These are phyloP conservation scores for Geranium brycei DNA, from an alignment of 345 rosid genomes.

Conservation along the genomic window DNA sequence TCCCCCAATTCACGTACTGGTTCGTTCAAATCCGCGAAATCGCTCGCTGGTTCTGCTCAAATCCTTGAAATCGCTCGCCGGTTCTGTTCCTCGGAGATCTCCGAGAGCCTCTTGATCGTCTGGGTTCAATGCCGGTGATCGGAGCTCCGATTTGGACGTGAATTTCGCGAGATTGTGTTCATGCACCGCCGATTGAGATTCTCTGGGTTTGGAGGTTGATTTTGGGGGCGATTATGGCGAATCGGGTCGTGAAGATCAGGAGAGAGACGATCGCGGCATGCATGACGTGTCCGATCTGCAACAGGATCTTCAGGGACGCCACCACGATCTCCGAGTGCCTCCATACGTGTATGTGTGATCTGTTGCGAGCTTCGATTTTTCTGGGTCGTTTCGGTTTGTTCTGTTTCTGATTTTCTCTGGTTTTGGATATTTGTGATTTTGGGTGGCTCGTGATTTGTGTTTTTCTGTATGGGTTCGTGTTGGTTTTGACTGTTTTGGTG, in stretches of 20 bases:
- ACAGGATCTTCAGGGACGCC: constrained; percentile 64
- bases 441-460: no score
- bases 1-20: constrained; percentile 1
- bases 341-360: constrained; percentile 46
- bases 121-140: constrained; percentile 27
- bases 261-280: constrained; percentile 53
- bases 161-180: constrained; percentile 15
- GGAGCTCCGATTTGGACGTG: constrained; percentile 30
- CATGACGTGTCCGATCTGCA: constrained; percentile 76
- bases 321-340: constrained; percentile 92
- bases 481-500: no score
- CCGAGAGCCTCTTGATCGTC: constrained; percentile 2
- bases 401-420: neutral
- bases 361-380: neutral
- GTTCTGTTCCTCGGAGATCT: neutral
- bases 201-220: neutral
- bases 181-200: constrained; percentile 23
- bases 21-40: neutral
- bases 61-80: neutral
- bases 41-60: neutral
- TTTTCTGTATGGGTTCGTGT: no score
- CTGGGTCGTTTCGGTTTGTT: neutral
- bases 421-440: no score
- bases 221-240: constrained; percentile 20
- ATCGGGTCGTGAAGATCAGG: constrained; percentile 52